Conservation (phyloP, 1,139 yeast species). For the Candida mesenterica region DNA sequence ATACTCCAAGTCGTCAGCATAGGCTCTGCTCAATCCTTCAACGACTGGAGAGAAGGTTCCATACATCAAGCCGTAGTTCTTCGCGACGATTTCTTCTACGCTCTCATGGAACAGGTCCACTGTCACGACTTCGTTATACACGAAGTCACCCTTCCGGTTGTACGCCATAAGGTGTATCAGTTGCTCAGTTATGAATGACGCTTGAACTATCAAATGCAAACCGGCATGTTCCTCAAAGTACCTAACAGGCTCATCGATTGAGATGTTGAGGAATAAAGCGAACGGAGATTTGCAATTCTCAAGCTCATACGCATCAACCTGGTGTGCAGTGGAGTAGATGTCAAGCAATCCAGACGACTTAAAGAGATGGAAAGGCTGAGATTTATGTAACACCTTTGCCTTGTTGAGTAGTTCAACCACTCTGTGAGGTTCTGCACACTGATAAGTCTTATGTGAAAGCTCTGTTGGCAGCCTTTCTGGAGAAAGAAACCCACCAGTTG, state of each 20-base stretch:
- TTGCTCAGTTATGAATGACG: constrained; percentile 28
- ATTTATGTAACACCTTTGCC: constrained; percentile 74
- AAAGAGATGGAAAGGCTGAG: constrained; percentile 85
- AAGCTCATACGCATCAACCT: constrained; percentile 50
- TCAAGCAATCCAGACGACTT: constrained; percentile 45
- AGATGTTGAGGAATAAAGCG: constrained; percentile 60
- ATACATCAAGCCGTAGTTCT: constrained; percentile 21
- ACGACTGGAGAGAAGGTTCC: constrained; percentile 24
- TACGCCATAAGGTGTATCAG: constrained; percentile 30
- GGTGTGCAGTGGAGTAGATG: constrained; percentile 81
- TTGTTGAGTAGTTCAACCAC: constrained; percentile 70
- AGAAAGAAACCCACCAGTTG: constrained; percentile 23
- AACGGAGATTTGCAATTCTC: constrained; percentile 65
- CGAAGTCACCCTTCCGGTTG: constrained; percentile 23
- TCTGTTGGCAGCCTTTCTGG: constrained; percentile 7
- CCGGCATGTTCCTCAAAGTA: constrained; percentile 27
- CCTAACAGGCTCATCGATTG: constrained; percentile 21
- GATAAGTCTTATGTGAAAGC: constrained; percentile 22
- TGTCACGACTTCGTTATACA: constrained; percentile 24
- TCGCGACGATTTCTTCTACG: constrained; percentile 23
- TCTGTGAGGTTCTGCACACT: constrained; percentile 24
- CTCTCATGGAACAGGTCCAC: constrained; percentile 21
- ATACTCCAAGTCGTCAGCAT: constrained; percentile 24
- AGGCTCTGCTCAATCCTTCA: constrained; percentile 22
- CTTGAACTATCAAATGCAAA: constrained; percentile 28